phyloP scores from a whole-genome alignment of 371 early-diverging fungal genomes.

The Batkoa obscura region DNA sequence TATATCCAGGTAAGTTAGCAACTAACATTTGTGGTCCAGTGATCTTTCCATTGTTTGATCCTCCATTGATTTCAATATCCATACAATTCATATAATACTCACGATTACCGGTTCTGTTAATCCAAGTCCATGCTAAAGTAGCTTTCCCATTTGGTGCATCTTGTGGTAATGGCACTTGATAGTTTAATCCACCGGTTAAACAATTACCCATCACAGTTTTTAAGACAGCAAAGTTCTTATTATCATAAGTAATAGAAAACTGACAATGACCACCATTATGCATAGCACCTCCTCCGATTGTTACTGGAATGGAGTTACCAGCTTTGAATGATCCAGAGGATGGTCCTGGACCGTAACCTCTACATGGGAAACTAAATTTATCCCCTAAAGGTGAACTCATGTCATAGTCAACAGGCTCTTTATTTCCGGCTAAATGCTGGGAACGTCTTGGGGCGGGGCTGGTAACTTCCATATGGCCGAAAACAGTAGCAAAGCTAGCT shows the following conservation, averaged over 20 bases:
- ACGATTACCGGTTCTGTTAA: conserved; percentile 37
- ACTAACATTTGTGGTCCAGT: conserved; percentile 24
- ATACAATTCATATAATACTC: conserved; percentile 50
- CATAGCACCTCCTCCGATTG: conserved; percentile 8
- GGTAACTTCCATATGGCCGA: conserved; percentile 1
- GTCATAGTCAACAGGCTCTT: not conserved
- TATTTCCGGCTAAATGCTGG: not conserved
- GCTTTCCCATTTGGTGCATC: conserved; percentile 3
- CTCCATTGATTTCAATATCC: conserved; percentile 24
- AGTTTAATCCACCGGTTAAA: not conserved
- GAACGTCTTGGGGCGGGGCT: conserved; percentile 1
- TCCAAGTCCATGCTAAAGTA: conserved; percentile 7
- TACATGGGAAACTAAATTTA: conserved; percentile 8
- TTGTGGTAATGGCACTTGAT: not conserved
- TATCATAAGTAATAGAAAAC: conserved; percentile 2
- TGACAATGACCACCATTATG: conserved; percentile 7
- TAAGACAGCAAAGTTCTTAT: not conserved
- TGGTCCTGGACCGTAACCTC: conserved; percentile 8
- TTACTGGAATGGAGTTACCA: conserved; percentile 12
- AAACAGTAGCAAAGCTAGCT: not conserved
- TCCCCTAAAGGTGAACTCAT: not conserved
- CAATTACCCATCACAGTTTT: conserved; percentile 4
- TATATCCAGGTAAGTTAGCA: not conserved
- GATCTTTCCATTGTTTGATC: conserved; percentile 12
- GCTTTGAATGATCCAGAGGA: conserved; percentile 10